Conservation (phyloP, 495 filamentous ascomycete species). For the Parachaetomium inaequale region DNA sequence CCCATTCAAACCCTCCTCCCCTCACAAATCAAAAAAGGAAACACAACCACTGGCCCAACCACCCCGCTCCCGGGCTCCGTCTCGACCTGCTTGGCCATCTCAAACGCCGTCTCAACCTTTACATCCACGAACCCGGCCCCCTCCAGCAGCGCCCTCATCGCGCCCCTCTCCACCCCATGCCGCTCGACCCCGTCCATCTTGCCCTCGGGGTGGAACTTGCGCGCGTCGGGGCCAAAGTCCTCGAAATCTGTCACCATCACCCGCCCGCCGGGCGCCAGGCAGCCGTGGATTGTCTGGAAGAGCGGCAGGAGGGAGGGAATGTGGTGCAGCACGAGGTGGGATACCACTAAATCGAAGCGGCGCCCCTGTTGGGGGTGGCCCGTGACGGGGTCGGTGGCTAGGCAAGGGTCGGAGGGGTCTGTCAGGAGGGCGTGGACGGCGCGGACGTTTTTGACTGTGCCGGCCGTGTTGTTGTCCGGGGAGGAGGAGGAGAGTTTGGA, state of each 20-base stretch:
- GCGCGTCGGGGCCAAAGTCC: conserved; percentile 51
- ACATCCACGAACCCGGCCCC: conserved; percentile 49
- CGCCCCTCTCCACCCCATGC: conserved; percentile 46
- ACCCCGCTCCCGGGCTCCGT: conserved; percentile 31
- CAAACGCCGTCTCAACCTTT: conserved; percentile 41
- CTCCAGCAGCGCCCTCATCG: conserved; percentile 40
- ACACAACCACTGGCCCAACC: conserved; percentile 32
- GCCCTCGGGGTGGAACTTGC: conserved; percentile 47
- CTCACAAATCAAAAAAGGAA: conserved; percentile 53
- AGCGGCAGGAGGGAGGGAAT: conserved; percentile 43
- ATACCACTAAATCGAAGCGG: conserved; percentile 48
- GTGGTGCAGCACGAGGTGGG: conserved; percentile 54
- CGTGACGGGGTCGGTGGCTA: conserved; percentile 19
- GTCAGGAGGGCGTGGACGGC: conserved; percentile 21
- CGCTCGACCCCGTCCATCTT: conserved; percentile 54
- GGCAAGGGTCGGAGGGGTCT: conserved; percentile 27
- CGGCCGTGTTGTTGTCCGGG: not conserved
- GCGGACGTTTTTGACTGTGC: conserved; percentile 21
- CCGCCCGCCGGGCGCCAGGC: conserved; percentile 41
- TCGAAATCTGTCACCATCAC: conserved; percentile 56
- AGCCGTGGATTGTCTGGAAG: conserved; percentile 41
- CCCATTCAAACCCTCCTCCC: conserved; percentile 26
- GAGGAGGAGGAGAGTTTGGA: conserved; percentile 30
- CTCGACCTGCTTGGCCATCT: conserved; percentile 47
- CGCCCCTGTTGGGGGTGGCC: not conserved